These are phyloP conservation scores for Xanthoparmelia taractica DNA, from an alignment of 495 filamentous ascomycete species.

Conservation along the genomic window DNA sequence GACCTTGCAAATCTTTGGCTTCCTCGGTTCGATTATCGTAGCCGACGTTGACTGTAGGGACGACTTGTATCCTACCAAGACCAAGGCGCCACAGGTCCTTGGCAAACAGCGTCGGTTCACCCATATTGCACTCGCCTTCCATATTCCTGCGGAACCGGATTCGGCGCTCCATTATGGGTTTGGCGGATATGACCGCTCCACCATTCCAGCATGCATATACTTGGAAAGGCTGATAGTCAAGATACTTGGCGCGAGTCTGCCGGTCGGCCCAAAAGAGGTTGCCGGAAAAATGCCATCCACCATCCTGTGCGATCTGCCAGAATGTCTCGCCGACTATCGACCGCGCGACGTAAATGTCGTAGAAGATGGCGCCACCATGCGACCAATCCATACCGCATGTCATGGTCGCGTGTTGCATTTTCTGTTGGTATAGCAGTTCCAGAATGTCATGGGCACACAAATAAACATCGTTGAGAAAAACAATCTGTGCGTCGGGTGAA, in stretches of 20 bases:
- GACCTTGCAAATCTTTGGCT: not conserved
- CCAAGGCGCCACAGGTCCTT: conserved; percentile 44
- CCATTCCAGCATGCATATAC: not conserved
- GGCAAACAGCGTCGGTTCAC: conserved; percentile 42
- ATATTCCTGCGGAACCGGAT: conserved; percentile 16
- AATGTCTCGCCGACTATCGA: conserved; percentile 42
- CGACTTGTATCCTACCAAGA: conserved; percentile 41
- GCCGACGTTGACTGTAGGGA: conserved; percentile 28
- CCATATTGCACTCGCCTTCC: conserved; percentile 39
- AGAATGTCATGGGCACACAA: not conserved
- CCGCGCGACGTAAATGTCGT: conserved; percentile 46
- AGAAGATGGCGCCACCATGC: conserved; percentile 37
- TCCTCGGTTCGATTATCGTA: not conserved
- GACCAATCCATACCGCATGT: conserved; percentile 49
- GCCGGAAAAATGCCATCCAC: conserved; percentile 34
- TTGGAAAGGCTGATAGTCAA: not conserved
- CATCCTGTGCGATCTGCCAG: conserved; percentile 40
- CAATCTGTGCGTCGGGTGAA: not conserved
- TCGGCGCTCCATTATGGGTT: not conserved
- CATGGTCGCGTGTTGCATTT: conserved; percentile 40
- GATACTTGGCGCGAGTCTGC: conserved; percentile 21
- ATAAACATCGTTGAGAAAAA: not conserved
- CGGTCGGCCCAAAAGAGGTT: conserved; percentile 43
- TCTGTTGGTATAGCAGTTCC: conserved; percentile 37
- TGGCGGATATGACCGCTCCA: not conserved